Percentiles rank a stretch among this genome's conserved stretches.
Conservation (phyloP, 352 stramenopile genomes). For the Phytophthora hibernalis region DNA sequence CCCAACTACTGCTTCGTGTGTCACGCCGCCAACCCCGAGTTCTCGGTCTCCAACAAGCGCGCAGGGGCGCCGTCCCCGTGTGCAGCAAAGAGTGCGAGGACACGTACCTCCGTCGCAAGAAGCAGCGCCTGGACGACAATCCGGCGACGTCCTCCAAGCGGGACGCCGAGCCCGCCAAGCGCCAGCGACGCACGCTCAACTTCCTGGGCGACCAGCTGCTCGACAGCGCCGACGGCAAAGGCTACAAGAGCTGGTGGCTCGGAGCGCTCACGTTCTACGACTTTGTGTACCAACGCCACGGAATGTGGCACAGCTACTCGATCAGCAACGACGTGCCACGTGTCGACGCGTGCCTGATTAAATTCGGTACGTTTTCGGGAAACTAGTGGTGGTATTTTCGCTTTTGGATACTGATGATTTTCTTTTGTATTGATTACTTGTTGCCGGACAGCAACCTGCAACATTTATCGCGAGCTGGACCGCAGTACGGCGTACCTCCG, state of each 20-base stretch:
- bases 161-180: constrained; percentile 44
- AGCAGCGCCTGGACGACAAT: constrained; percentile 37
- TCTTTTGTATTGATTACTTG: constrained; percentile 2
- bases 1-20: constrained; percentile 71
- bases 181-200: constrained; percentile 65
- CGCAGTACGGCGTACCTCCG: constrained; percentile 82
- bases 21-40: constrained; percentile 61
- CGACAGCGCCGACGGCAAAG: constrained; percentile 68
- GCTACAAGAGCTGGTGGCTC: constrained; percentile 90
- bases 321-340: constrained; percentile 74
- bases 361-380: constrained; percentile 62
- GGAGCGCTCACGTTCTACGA: constrained; percentile 85
- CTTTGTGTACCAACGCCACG: constrained; percentile 86
- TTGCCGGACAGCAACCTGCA: constrained; percentile 64
- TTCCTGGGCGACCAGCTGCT: constrained; percentile 82
- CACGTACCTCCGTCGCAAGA: constrained; percentile 52
- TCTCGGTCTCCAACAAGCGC: constrained; percentile 69
- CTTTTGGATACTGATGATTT: constrained; percentile 12
- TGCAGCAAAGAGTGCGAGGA: constrained; percentile 78
- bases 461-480: constrained; percentile 87
- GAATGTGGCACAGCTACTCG: constrained; percentile 89
- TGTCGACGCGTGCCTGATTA: constrained; percentile 74
- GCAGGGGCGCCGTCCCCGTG: constrained; percentile 57
- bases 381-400: neutral
- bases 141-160: constrained; percentile 31